Percentiles rank a stretch among this genome's conserved stretches.
phyloP scores from a whole-genome alignment of 139 green algal species.

The Micractinium conductrix region DNA sequence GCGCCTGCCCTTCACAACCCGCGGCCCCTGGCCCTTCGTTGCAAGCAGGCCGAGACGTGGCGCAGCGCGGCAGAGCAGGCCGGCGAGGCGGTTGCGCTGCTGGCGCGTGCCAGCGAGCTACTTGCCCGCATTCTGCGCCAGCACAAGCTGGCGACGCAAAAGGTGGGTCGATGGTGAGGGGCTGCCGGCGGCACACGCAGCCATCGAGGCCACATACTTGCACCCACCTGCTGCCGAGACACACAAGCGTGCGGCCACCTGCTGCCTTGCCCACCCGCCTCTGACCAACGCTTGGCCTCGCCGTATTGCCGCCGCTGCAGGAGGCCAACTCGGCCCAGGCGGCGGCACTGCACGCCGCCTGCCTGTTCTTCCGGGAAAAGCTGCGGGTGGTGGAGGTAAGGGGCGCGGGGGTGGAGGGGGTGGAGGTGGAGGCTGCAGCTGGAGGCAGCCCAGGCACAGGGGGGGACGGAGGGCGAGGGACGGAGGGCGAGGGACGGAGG shows the following conservation, averaged over 20 bases:
- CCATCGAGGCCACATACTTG: no score
- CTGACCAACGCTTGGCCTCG: neutral
- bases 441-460: no score
- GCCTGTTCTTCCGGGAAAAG: conserved; percentile 18
- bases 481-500: no score
- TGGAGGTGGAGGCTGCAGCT: no score
- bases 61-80: neutral
- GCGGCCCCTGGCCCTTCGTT: neutral
- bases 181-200: no score
- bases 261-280: neutral
- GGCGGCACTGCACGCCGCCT: neutral
- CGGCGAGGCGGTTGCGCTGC: conserved; percentile 2
- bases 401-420: no score
- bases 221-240: no score
- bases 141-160: conserved; percentile 8
- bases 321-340: conserved; percentile 20
- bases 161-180: no score
- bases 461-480: no score
- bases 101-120: neutral
- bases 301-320: conserved; percentile 8
- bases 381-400: conserved; percentile 25
- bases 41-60: neutral
- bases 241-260: no score
- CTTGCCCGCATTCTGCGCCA: neutral
- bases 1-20: no score